Evolutionary conservation across 192 early-diverging fungal genomes (phyloP).

Genomic region (Coemansia sp.): DNA sequence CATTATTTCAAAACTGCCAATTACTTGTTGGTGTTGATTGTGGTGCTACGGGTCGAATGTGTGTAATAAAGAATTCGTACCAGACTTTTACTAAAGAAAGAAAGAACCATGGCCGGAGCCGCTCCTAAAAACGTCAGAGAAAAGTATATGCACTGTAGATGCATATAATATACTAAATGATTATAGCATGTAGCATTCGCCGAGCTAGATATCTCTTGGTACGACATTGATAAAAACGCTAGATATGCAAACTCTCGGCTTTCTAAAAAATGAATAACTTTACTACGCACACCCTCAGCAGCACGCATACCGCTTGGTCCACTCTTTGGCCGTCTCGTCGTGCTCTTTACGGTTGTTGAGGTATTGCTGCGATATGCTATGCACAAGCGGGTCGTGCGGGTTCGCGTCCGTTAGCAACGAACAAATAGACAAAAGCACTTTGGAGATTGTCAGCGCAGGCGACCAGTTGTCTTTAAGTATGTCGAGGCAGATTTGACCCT

Average conservation of each 20-base stretch:
- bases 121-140: no score
- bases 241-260: neutral
- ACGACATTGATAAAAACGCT: neutral
- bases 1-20: no score
- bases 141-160: no score
- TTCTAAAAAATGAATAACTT: neutral
- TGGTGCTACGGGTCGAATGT: no score
- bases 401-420: slow-evolving; percentile 93
- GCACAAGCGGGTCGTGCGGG: slow-evolving; percentile 91
- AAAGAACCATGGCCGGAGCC: no score
- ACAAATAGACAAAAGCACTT: slow-evolving; percentile 92
- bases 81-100: no score
- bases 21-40: no score
- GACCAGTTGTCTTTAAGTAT: slow-evolving; percentile 98
- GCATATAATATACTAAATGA: no score
- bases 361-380: slow-evolving; percentile 87
- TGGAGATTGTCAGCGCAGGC: slow-evolving; percentile 91
- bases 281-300: slow-evolving; percentile 15
- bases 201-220: no score
- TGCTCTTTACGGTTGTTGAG: slow-evolving; percentile 81
- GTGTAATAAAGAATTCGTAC: no score
- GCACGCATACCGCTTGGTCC: slow-evolving; percentile 81
- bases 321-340: slow-evolving; percentile 84
- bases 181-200: no score
- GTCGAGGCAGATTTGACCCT: slow-evolving; percentile 90